Evolutionary conservation across 2,329 filamentous ascomycete genomes (phyloP), one percentile per base, ranked within the genome.

Genomic region (Camillea tinctor): DNA sequence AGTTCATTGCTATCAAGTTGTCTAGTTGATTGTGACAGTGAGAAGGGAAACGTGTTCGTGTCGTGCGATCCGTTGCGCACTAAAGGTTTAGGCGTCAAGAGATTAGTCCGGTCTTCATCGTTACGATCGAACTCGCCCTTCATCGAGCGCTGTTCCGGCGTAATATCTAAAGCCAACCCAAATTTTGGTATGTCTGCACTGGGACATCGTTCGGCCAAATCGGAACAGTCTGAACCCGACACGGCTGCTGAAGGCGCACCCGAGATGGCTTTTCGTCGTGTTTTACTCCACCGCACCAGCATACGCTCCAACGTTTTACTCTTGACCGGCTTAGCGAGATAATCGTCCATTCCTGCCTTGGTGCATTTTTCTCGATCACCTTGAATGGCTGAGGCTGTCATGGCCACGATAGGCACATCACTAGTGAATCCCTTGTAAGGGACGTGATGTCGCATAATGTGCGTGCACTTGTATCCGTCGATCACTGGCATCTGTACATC

Each of bases 371-470:
- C 89, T 54, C 83, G 80, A 68, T 93, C 90, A 4, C 90, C 90
- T 70, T 91, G 88, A 49, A 92, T 92, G 0, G 90, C 90, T 3
- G 87, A 90, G 4, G 89, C 90, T 0, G 90, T 93, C 88, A 93
- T 91, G n/a, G 90, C 90, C 44, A 93, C 87, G 55, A 93, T 91
- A 0, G 89, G 89, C 4, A 91, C 87, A 50, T 87, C 79, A 57
- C 81, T 79, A 3, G 86, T 79, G 56, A 84, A 81, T 1, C 77
- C 69, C 49, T 82, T 86, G 74, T 90, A 92, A 0, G 88, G 87
- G 1, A 81, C 71, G 65, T 90, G 85, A 58, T 89, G 87, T 17
- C 90, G 82, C 52, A 94, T 81, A 9, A 89, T 81, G 66, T 92
- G 89, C 0, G 90, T 93, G 50, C 90, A 89, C 59, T 85, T 85